Evolutionary conservation across 2,329 filamentous ascomycete genomes (phyloP).

Genomic region (Penicillium sclerotiorum): DNA sequence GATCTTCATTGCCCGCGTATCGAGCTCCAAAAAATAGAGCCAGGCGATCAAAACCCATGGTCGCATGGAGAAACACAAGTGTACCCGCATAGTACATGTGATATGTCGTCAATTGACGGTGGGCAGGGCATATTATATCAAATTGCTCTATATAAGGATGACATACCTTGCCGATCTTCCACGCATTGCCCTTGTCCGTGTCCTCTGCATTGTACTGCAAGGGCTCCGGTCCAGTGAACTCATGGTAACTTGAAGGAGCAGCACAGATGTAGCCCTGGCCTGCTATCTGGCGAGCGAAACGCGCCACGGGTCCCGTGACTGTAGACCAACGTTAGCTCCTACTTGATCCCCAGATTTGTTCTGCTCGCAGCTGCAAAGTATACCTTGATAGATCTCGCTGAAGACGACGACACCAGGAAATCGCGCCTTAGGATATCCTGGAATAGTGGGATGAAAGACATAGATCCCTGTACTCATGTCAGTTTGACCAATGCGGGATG

Average conservation of each 20-base stretch:
- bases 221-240: conserved; percentile 83
- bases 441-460: conserved; percentile 81
- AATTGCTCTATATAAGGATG: not conserved
- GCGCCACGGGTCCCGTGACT: conserved; percentile 88
- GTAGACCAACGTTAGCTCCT: not conserved
- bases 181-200: conserved; percentile 83
- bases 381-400: conserved; percentile 95
- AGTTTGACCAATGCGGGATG: not conserved
- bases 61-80: no score
- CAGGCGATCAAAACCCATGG: no score
- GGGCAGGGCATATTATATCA: not conserved
- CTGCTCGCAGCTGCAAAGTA: conserved; percentile 4
- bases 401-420: conserved; percentile 89
- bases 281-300: conserved; percentile 89
- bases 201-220: conserved; percentile 84
- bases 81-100: no score
- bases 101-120: not conserved
- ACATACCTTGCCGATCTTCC: conserved; percentile 75
- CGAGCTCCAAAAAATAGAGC: not conserved
- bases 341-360: not conserved
- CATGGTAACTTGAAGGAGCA: conserved; percentile 87
- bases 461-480: conserved; percentile 68
- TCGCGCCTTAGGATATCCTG: conserved; percentile 83
- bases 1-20: no score
- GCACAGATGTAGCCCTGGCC: conserved; percentile 92